phyloP scores from a whole-genome alignment of 345 rosid species.

The Excoecaria cochinchinensis region DNA sequence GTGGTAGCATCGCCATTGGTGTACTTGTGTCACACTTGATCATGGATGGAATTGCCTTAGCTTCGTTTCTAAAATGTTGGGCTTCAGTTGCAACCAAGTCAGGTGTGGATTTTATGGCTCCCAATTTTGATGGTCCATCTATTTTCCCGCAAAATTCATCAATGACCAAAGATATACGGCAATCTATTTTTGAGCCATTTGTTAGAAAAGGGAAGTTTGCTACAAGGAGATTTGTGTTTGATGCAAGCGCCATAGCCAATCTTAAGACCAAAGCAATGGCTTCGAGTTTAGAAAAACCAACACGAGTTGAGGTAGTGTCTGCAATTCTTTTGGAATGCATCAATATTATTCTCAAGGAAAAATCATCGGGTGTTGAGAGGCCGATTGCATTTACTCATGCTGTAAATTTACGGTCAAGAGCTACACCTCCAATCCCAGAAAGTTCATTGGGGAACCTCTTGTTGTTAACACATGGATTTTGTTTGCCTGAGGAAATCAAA shows the following conservation, averaged over 20 bases:
- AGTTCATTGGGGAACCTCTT: conserved; percentile 6
- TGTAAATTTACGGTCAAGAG: conserved; percentile 7
- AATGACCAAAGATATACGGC: neutral
- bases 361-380: conserved; percentile 14
- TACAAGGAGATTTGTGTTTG: conserved; percentile 10
- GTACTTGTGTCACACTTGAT: conserved; percentile 34
- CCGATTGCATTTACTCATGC: neutral
- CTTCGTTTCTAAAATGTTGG: conserved; percentile 43
- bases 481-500: neutral
- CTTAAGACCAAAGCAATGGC: conserved; percentile 34
- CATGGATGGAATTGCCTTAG: conserved; percentile 38
- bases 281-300: conserved; percentile 34
- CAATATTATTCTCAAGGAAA: conserved; percentile 30
- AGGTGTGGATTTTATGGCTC: neutral
- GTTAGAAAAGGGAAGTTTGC: conserved; percentile 13
- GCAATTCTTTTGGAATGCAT: conserved; percentile 44
- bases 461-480: neutral
- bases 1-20: conserved; percentile 47
- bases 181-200: neutral
- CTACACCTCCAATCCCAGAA: neutral
- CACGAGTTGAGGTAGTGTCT: conserved; percentile 49
- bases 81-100: conserved; percentile 19
- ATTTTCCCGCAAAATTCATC: conserved; percentile 26
- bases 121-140: conserved; percentile 32
- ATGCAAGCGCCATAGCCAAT: neutral